Base-by-base conservation (phyloP, 73 alveolate species). In the Paramecium bursaria region DNA sequence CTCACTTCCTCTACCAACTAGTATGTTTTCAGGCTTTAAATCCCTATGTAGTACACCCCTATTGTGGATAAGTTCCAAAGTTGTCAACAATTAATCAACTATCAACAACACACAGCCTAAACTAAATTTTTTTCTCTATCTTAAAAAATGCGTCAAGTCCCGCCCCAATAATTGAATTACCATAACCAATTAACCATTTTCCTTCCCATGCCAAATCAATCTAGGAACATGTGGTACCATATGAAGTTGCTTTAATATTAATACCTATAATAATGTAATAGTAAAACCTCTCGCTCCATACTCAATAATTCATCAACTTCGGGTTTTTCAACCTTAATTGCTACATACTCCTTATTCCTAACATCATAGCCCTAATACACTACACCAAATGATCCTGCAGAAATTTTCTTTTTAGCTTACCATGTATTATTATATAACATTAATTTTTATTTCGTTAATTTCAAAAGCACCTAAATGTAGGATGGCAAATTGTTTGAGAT, bases 41-140 rank as follows among this genome's bases (percentile, higher is more conserved):
- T 88, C 94, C 73, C 94, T 50, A 73, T 88, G 94, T 15, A 88
- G 61, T 23, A 88, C 85, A 35, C 88, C 82, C 61, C 75, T 75
- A 53, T 82, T 75, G 51, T 87, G 93, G 57, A 88, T 53, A 31
- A 54, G 74, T 73, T 82, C 91, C 39, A 88, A 30, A 50, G 86
- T 74, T n/a, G 50, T 86, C 33, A 88, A 44, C 49, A 85, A 42
- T 54, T 88, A 86, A 82, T 85, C 88, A 46, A 85, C 91, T 21
- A 88, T 80, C 47, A 60, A 47, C 7, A 80, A 82, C 23, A 82
- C 76, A 50, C 86, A 85, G 54, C 74, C 61, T 14, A 86, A 11
- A 6, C 74, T 39, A 39, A 86, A 86, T 46, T 47, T 50, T 15
- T 75, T 76, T 46, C 86, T 51, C 50, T 86, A 26, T 42, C 76